These are phyloP conservation scores for Solanum chilense DNA, from an alignment of 257 asterid genomes.

Conservation along the genomic window DNA sequence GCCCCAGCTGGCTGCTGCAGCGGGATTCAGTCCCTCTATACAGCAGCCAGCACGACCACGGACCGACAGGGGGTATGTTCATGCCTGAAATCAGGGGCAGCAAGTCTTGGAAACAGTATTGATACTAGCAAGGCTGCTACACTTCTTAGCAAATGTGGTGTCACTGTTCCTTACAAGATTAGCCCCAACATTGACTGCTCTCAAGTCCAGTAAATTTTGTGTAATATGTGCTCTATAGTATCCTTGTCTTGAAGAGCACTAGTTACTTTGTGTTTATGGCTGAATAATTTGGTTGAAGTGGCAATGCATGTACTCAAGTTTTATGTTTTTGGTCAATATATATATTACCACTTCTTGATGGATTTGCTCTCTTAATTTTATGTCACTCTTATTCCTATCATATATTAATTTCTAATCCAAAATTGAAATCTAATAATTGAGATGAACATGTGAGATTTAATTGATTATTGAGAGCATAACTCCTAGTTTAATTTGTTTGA, in stretches of 20 bases:
- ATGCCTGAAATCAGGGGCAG: not conserved
- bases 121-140: not conserved
- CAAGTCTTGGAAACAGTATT: not conserved
- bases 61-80: not conserved
- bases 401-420: not conserved
- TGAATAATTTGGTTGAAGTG: not conserved
- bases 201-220: not conserved
- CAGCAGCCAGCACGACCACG: not conserved
- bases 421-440: not conserved
- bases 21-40: not conserved
- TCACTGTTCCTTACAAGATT: constrained; percentile 1
- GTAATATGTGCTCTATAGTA: not conserved
- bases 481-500: not conserved
- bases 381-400: not conserved
- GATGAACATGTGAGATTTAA: not conserved
- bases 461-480: not conserved
- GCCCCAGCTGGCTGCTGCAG: not conserved
- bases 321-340: not conserved
- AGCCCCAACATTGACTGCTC: constrained; percentile 3
- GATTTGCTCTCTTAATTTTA: not conserved
- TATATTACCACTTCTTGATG: not conserved
- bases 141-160: not conserved
- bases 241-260: not conserved
- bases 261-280: not conserved
- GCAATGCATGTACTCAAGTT: not conserved